Percentiles rank a stretch among this genome's conserved stretches.
phyloP scores from a whole-genome alignment of 2,329 filamentous ascomycete species.

The Bipolaris victoriae region DNA sequence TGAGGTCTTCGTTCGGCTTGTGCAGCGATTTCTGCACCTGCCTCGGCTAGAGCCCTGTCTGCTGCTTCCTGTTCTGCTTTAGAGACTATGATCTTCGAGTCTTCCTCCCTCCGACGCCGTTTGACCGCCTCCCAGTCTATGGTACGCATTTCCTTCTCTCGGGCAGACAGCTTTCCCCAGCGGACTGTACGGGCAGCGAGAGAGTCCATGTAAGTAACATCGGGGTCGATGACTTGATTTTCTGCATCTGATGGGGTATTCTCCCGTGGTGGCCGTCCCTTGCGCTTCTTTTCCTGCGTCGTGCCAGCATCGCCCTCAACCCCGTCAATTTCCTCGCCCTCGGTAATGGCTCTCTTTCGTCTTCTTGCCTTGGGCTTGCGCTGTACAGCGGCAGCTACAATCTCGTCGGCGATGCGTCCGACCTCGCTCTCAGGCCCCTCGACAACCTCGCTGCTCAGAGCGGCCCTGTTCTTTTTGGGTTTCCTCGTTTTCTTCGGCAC shows the following conservation, averaged over 20 bases:
- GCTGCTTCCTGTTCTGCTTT: constrained; percentile 33
- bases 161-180: constrained; percentile 76
- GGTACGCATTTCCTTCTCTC: constrained; percentile 73
- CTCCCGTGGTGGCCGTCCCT: constrained; percentile 36
- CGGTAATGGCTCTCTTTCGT: constrained; percentile 23
- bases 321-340: constrained; percentile 13
- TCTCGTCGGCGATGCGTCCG: constrained; percentile 16
- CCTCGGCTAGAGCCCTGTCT: constrained; percentile 30
- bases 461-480: constrained; percentile 34
- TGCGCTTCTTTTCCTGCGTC: constrained; percentile 27
- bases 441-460: constrained; percentile 9
- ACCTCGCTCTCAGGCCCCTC: constrained; percentile 19
- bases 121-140: constrained; percentile 64
- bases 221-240: constrained; percentile 64
- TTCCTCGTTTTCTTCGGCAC: constrained; percentile 38
- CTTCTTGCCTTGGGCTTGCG: constrained; percentile 29
- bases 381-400: constrained; percentile 13
- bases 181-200: constrained; percentile 67
- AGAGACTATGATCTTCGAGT: constrained; percentile 27
- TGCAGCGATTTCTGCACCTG: constrained; percentile 17
- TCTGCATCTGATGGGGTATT: constrained; percentile 47
- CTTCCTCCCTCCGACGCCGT: constrained; percentile 48
- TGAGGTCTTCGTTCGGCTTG: constrained; percentile 52
- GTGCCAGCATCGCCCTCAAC: constrained; percentile 17
- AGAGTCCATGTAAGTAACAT: constrained; percentile 73